phyloP scores from a whole-genome alignment of 805 yeast species.

The Monosporozyma aerobia region DNA sequence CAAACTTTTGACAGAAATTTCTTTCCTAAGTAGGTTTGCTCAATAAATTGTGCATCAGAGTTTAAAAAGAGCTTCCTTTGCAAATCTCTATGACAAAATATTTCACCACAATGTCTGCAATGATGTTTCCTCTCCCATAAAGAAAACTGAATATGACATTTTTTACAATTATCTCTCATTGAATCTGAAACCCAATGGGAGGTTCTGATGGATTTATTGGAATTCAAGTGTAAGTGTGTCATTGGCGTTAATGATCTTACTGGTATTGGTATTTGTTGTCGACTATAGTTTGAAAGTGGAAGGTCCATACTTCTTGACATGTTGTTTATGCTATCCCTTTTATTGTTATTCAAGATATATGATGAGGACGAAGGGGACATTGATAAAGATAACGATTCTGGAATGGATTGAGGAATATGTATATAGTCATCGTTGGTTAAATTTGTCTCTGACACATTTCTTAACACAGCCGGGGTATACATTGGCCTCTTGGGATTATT shows the following conservation, averaged over 20 bases:
- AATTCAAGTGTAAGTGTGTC: neutral
- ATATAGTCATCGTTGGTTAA: constrained; percentile 32
- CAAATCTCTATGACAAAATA: constrained; percentile 64
- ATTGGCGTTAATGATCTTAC: neutral
- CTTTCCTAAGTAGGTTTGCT: constrained; percentile 28
- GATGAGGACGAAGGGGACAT: neutral
- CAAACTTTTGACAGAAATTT: constrained; percentile 60
- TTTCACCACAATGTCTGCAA: constrained; percentile 78
- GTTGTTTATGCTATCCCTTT: neutral
- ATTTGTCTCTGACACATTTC: constrained; percentile 39
- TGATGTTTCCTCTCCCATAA: constrained; percentile 75
- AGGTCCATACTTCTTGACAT: neutral
- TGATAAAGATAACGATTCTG: neutral
- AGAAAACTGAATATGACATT: constrained; percentile 62
- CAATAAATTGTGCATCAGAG: constrained; percentile 44
- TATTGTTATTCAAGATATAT: neutral
- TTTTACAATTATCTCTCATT: constrained; percentile 51
- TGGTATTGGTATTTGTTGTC: neutral
- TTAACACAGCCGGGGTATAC: constrained; percentile 83
- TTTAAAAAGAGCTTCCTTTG: constrained; percentile 47
- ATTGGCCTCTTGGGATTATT: constrained; percentile 77
- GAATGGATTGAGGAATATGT: neutral
- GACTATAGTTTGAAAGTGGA: neutral
- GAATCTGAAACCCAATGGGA: constrained; percentile 72
- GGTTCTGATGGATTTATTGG: constrained; percentile 28